Percentiles rank a stretch among this genome's conserved stretches.
phyloP scores from a whole-genome alignment of 192 early-diverging fungal genomes.

The Backusella liffmaniae region DNA sequence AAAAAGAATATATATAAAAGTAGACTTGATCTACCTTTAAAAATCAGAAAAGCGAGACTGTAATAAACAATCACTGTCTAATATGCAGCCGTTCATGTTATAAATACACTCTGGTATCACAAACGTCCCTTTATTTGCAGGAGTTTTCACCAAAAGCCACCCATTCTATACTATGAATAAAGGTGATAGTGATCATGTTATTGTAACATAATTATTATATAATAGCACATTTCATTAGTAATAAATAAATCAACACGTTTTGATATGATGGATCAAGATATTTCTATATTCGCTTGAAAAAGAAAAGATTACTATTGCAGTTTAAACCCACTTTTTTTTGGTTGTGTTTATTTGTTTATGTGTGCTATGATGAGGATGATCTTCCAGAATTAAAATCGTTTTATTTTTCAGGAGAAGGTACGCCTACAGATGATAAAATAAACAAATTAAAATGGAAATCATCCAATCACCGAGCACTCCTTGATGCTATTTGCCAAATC shows the following conservation, averaged over 20 bases:
- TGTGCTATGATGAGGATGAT: not conserved
- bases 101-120: not conserved
- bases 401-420: not conserved
- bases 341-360: not conserved
- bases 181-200: no score
- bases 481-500: not conserved
- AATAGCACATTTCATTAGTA: no score
- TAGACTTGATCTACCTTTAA: not conserved
- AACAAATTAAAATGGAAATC: not conserved
- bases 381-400: not conserved
- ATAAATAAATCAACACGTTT: no score
- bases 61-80: not conserved
- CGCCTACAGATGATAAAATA: not conserved
- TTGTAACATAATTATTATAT: no score
- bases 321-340: no score
- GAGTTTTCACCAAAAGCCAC: not conserved
- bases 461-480: not conserved
- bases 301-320: not conserved
- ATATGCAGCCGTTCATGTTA: not conserved
- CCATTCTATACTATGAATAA: no score
- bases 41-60: not conserved
- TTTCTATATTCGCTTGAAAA: not conserved
- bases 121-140: not conserved
- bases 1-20: not conserved
- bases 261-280: not conserved